Conservation (phyloP, 441 rosid species). For the Biscutella laevigata region DNA sequence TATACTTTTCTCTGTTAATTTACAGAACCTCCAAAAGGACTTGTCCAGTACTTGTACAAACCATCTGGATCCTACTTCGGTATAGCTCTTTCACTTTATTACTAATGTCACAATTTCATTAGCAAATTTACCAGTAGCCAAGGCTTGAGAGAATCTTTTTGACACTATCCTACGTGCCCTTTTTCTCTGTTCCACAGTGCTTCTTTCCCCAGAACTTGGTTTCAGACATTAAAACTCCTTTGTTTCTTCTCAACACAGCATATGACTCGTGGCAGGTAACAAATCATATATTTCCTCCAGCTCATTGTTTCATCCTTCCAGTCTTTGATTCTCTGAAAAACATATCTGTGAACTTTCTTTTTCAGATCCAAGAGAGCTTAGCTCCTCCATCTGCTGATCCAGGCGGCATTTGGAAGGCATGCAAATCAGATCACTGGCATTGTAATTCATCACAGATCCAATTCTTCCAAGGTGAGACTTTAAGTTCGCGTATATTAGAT, state of each 20-base stretch:
- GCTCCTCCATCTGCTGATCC: conserved; percentile 92
- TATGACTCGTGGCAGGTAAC: conserved; percentile 92
- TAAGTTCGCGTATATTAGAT: not conserved
- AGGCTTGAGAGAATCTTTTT: conserved; percentile 4
- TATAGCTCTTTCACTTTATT: conserved; percentile 17
- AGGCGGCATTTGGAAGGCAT: conserved; percentile 64
- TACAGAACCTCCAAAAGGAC: conserved; percentile 30
- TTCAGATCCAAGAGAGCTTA: conserved; percentile 62
- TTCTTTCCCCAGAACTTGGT: conserved; percentile 87
- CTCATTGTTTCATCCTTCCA: not conserved
- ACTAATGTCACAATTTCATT: not conserved
- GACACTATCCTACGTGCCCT: conserved; percentile 2
- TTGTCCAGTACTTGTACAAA: conserved; percentile 62
- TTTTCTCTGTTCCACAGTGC: conserved; percentile 45
- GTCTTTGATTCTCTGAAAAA: not conserved
- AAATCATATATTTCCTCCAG: not conserved
- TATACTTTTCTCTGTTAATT: not conserved
- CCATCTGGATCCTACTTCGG: conserved; percentile 78
- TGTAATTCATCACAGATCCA: conserved; percentile 61
- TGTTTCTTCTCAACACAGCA: conserved; percentile 81
- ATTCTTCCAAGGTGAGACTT: conserved; percentile 62
- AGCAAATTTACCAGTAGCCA: not conserved
- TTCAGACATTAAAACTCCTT: conserved; percentile 55
- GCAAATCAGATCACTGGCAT: conserved; percentile 57
- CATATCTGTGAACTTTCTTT: not conserved